These are phyloP conservation scores for Thelonectria discophora DNA, from an alignment of 2,329 filamentous ascomycete species.

Conservation along the genomic window DNA sequence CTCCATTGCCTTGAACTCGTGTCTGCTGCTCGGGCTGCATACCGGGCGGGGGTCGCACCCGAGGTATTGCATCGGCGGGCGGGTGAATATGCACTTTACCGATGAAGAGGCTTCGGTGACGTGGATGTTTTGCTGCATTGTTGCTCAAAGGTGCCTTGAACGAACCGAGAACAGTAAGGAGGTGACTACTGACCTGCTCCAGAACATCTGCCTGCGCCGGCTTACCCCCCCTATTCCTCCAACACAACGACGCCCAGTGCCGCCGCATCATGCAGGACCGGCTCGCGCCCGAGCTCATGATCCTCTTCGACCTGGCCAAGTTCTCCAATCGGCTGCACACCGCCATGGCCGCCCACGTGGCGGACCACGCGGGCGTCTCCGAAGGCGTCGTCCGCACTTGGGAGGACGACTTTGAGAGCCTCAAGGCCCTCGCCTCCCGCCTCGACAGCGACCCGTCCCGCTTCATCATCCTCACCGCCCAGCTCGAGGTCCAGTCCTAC, in stretches of 20 bases:
- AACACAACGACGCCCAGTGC: slow-evolving; percentile 57
- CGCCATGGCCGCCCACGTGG: slow-evolving; percentile 57
- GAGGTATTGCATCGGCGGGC: slow-evolving; percentile 57
- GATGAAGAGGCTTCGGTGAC: slow-evolving; percentile 63
- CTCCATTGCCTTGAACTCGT: slow-evolving; percentile 57
- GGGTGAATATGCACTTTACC: slow-evolving; percentile 54
- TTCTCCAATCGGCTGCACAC: slow-evolving; percentile 60
- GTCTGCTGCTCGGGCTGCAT: slow-evolving; percentile 60
- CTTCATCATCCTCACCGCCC: slow-evolving; percentile 58
- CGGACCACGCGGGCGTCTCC: slow-evolving; percentile 57
- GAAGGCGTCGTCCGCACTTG: slow-evolving; percentile 57
- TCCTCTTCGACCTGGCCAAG: slow-evolving; percentile 58
- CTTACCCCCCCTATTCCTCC: slow-evolving; percentile 59
- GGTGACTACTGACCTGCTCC: background rate
- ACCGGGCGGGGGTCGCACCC: slow-evolving; percentile 61
- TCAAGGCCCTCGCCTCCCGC: slow-evolving; percentile 56
- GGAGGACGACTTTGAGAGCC: slow-evolving; percentile 62
- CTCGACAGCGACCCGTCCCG: slow-evolving; percentile 58
- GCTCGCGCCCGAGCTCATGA: slow-evolving; percentile 55
- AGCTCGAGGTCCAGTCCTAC: slow-evolving; percentile 63
- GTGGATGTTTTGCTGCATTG: slow-evolving; percentile 63
- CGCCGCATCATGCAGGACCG: slow-evolving; percentile 50
- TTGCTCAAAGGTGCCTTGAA: slow-evolving; percentile 57
- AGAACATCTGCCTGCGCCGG: slow-evolving; percentile 54
- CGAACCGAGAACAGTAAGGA: too few relatives aligned